A percentile compares a stretch with the other conserved stretches of the same genome.
These are phyloP conservation scores for Gliomastix tumulicola DNA, from an alignment of 2,329 filamentous ascomycete species.

Conservation along the genomic window DNA sequence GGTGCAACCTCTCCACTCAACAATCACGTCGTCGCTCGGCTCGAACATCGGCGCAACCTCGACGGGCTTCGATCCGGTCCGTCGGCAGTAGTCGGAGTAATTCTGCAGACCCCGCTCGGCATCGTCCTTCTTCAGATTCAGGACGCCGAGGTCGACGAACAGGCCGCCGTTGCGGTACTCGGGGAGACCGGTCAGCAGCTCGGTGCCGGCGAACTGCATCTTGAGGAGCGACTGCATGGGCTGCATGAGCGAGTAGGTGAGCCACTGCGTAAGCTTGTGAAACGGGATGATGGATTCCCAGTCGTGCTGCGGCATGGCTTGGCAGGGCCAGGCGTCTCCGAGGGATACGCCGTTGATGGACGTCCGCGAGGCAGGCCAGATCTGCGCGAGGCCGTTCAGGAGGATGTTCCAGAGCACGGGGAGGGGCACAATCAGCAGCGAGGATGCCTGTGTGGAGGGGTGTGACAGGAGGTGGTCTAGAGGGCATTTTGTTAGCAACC, in stretches of 20 bases:
- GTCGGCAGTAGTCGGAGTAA: constrained; percentile 59
- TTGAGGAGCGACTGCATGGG: constrained; percentile 78
- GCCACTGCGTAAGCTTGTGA: constrained; percentile 93
- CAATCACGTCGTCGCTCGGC: constrained; percentile 52
- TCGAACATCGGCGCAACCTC: constrained; percentile 53
- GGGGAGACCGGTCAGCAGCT: constrained; percentile 79
- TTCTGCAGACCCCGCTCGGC: constrained; percentile 60
- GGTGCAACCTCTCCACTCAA: constrained; percentile 60
- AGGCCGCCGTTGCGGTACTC: constrained; percentile 91
- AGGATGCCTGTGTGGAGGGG: constrained; percentile 80
- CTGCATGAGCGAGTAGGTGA: constrained; percentile 88
- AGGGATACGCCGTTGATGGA: constrained; percentile 80
- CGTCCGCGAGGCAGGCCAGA: constrained; percentile 86
- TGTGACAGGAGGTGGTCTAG: constrained; percentile 89
- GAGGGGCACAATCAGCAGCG: constrained; percentile 77
- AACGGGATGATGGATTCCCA: constrained; percentile 84
- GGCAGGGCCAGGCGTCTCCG: constrained; percentile 92
- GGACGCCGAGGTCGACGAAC: constrained; percentile 75
- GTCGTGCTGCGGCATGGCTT: constrained; percentile 59
- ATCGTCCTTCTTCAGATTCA: constrained; percentile 68
- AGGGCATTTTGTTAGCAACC: constrained; percentile 9
- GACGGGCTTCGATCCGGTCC: constrained; percentile 57
- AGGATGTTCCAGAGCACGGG: constrained; percentile 87
- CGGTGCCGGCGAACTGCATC: constrained; percentile 72
- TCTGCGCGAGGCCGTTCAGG: constrained; percentile 76